Base-by-base conservation (phyloP, 768 basidiomycete genomes). In the Suillus luteus region DNA sequence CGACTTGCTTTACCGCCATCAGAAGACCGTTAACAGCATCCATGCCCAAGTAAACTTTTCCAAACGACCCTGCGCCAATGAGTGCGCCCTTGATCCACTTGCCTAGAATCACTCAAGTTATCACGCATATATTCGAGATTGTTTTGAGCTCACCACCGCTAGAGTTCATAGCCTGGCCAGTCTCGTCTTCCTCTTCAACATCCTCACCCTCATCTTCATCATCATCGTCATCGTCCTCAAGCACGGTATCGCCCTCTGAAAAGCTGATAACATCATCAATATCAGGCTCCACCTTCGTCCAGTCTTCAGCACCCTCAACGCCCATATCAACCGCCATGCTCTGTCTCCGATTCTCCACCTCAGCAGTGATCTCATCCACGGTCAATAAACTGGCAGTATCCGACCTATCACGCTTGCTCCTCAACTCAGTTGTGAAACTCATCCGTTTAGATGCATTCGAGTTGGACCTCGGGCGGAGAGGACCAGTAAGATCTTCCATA, bases 1-100 rank as follows among this genome's bases (percentile, higher is more conserved):
- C 93, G 51, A 98, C 95, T 82, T 98, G 95, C 79, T 98, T 98
- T 67, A 98, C 95, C 44, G 95, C 95, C 95, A 98, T 97, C 66
- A 98, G 82, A 24, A 95, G 79, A 31, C 95, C 95, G 58, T 84
- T 91, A 22, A 91, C 84, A 1, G 94, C 92, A 75, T 96, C 95
- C 93, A 97, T 95, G 40, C 94, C 95, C 11, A 97, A 87, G 76
- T 94, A 97, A 44, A 97, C 95, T 72, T 94, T 93, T 59, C 95
- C 95, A 71, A 96, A 96, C 0, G 95, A 96, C 4, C 94, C 95
- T 52, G 94, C 91, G 65, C 96, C 95, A 66, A 97, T 96, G 68
- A 97, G 85, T 11, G 95, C 95, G 55, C 95, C 95, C 69, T 96
- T 96, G 78, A 96, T 95, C 95, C 96, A 98, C 75, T 96, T 97